A percentile compares a stretch with the other conserved stretches of the same genome.
Conservation (phyloP, 192 early-diverging fungal species). For the Obelidium mucronatum region DNA sequence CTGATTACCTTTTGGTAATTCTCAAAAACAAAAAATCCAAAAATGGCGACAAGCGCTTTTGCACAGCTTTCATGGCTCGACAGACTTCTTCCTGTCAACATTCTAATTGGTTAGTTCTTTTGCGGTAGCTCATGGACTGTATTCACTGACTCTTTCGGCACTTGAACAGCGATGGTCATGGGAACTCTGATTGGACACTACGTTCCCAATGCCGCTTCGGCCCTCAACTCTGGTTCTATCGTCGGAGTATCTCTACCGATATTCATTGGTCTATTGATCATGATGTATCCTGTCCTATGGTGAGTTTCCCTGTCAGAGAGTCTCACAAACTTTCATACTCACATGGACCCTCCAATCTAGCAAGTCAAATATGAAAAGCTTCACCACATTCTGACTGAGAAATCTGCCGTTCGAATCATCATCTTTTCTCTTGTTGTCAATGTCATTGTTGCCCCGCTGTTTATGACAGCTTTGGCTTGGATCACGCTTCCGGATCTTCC, state of each 20-base stretch:
- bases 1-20: no score
- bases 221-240: constrained; percentile 62
- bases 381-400: not conserved
- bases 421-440: constrained; percentile 65
- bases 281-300: constrained; percentile 82
- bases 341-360: not conserved
- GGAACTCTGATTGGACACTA: constrained; percentile 69
- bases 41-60: no score
- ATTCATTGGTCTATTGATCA: constrained; percentile 65
- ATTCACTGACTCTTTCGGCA: constrained; percentile 14
- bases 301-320: constrained; percentile 28
- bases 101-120: constrained; percentile 29
- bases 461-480: constrained; percentile 77
- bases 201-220: constrained; percentile 57
- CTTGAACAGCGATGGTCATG: constrained; percentile 64
- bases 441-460: constrained; percentile 70
- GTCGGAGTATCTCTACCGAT: constrained; percentile 75
- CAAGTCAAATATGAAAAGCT: constrained; percentile 58
- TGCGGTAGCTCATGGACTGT: not conserved
- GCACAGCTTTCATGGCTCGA: constrained; percentile 30
- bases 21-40: not conserved
- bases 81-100: constrained; percentile 30
- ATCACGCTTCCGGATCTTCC: constrained; percentile 69
- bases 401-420: constrained; percentile 37
- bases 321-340: not conserved